A percentile compares a stretch with the other conserved stretches of the same genome.
Evolutionary conservation across 441 rosid genomes (phyloP).

Genomic region (Pelargonium cotyledonis): DNA sequence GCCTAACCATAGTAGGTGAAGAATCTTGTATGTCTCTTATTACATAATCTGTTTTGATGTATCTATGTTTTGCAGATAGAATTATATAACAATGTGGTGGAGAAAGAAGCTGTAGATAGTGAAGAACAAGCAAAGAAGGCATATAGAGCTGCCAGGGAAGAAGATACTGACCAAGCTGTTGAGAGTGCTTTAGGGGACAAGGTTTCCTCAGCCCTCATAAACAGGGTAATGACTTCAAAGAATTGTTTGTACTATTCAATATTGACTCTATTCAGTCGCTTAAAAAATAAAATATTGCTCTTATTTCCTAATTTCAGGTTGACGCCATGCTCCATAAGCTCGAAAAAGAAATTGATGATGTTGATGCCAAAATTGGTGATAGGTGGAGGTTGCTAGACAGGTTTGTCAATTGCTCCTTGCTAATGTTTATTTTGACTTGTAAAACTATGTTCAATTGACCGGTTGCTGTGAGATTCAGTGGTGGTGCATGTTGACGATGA

Average conservation of each 20-base stretch:
- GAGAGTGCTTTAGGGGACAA: conserved; percentile 45
- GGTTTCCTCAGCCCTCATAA: conserved; percentile 53
- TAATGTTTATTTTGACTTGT: too few species aligned
- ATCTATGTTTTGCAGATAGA: conserved; percentile 40
- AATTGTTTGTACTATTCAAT: neutral
- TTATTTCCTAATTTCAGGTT: conserved; percentile 40
- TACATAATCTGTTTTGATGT: neutral
- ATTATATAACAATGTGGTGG: conserved; percentile 77
- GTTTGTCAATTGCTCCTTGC: conserved; percentile 34
- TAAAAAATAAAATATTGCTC: neutral
- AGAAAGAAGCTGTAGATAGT: conserved; percentile 65
- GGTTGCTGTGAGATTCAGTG: too few species aligned
- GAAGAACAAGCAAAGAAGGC: conserved; percentile 73
- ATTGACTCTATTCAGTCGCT: too few species aligned
- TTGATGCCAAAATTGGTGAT: conserved; percentile 83
- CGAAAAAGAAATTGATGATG: conserved; percentile 88
- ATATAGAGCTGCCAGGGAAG: conserved; percentile 69
- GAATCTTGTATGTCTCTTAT: neutral
- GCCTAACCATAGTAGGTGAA: neutral
- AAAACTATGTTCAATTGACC: too few species aligned
- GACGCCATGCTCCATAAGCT: conserved; percentile 89
- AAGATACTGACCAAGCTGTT: conserved; percentile 55
- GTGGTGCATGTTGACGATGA: too few species aligned
- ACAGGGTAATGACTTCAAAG: conserved; percentile 42
- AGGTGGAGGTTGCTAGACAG: conserved; percentile 84